These are phyloP conservation scores for Apiospora pterosperma DNA, from an alignment of 2,329 filamentous ascomycete genomes.

Conservation along the genomic window DNA sequence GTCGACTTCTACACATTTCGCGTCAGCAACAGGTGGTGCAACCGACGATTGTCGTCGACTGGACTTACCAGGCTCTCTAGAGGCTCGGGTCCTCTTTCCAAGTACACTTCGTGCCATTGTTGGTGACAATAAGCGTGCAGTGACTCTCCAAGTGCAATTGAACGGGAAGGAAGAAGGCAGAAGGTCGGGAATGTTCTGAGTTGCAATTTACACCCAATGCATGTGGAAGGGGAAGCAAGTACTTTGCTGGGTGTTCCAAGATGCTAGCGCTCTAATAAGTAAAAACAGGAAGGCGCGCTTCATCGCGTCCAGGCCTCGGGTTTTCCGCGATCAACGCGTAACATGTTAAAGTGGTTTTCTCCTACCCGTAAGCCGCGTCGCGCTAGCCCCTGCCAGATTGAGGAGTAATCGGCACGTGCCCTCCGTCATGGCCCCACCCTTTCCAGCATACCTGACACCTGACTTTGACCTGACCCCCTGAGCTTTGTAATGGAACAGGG, in stretches of 20 bases:
- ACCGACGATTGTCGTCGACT: neutral
- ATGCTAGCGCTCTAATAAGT: neutral
- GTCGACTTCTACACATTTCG: slow-evolving; percentile 21
- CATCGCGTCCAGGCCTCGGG: neutral
- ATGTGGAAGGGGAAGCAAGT: neutral
- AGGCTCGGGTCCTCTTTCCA: slow-evolving; percentile 26
- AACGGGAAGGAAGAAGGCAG: neutral
- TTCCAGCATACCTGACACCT: too few species aligned
- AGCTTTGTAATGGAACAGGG: slow-evolving; percentile 12
- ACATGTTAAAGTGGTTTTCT: neutral
- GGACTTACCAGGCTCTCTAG: slow-evolving; percentile 29
- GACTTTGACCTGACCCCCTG: neutral
- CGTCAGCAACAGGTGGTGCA: slow-evolving; percentile 10
- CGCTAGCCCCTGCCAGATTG: neutral
- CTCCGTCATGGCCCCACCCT: neutral
- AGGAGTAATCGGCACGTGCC: neutral
- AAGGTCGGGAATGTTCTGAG: neutral
- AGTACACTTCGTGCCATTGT: slow-evolving; percentile 32
- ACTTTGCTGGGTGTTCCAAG: neutral
- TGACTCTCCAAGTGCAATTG: neutral
- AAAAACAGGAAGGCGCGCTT: neutral
- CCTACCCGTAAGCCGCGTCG: neutral
- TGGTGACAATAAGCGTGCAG: neutral
- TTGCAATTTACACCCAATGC: neutral
- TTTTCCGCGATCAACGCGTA: neutral